Percentiles rank a stretch among this genome's conserved stretches.
Conservation (phyloP, 2,329 filamentous ascomycete genomes). For the Gnomoniopsis smithogilvyi region DNA sequence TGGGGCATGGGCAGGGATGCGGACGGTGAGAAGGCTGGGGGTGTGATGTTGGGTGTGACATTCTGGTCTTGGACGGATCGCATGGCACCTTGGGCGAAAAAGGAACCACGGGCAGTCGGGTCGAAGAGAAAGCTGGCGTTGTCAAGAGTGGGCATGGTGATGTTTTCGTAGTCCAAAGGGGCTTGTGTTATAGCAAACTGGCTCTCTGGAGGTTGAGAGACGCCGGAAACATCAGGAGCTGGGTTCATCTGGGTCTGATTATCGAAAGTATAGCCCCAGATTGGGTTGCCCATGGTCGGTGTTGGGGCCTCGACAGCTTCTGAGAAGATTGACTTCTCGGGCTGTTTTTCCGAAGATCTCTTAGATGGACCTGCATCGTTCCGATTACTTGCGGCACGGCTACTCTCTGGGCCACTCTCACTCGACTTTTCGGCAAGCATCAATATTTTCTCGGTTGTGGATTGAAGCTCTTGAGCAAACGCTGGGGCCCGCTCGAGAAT, state of each 20-base stretch:
- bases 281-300: background rate
- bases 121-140: conserved; percentile 53
- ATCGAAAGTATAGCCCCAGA: conserved; percentile 25
- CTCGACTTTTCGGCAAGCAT: conserved; percentile 46
- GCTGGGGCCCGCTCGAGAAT: conserved; percentile 54
- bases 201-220: background rate
- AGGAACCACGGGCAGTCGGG: conserved; percentile 22
- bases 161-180: conserved; percentile 40
- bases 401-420: conserved; percentile 32
- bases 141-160: conserved; percentile 47
- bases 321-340: conserved; percentile 18
- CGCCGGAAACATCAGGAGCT: background rate
- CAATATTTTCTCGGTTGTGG: conserved; percentile 56
- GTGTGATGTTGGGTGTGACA: conserved; percentile 21
- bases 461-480: conserved; percentile 54
- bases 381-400: conserved; percentile 17
- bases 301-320: background rate
- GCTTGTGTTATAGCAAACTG: conserved; percentile 6
- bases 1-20: conserved; percentile 39
- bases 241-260: conserved; percentile 19
- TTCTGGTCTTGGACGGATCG: conserved; percentile 6
- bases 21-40: conserved; percentile 26
- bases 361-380: conserved; percentile 8
- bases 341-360: conserved; percentile 1
- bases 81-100: conserved; percentile 5